These are phyloP conservation scores for Hypoxylon lenormandii DNA, from an alignment of 495 filamentous ascomycete species.

Conservation along the genomic window DNA sequence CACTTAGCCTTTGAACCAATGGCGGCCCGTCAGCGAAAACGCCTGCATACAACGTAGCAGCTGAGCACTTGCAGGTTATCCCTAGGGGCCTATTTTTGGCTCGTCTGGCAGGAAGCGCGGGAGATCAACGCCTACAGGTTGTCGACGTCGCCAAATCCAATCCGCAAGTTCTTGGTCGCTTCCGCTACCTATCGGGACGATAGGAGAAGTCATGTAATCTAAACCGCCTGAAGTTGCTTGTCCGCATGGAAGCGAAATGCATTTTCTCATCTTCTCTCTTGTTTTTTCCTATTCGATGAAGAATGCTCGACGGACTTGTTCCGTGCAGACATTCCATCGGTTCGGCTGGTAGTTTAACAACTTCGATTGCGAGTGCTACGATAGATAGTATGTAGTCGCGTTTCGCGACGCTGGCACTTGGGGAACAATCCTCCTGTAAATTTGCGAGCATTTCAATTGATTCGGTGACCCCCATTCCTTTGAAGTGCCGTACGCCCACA, in stretches of 20 bases:
- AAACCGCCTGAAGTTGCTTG: slow-evolving; percentile 31
- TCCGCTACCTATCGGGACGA: slow-evolving; percentile 35
- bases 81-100: slow-evolving; percentile 44
- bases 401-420: slow-evolving; percentile 41
- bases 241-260: slow-evolving; percentile 9
- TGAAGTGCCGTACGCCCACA: not conserved
- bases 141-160: not conserved
- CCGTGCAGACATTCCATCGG: slow-evolving; percentile 42
- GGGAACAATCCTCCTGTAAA: slow-evolving; percentile 32
- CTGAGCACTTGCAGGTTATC: slow-evolving; percentile 22
- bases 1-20: slow-evolving; percentile 31
- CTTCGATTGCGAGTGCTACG: slow-evolving; percentile 21
- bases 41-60: slow-evolving; percentile 46
- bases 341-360: slow-evolving; percentile 23
- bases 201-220: slow-evolving; percentile 11
- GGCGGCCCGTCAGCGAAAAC: slow-evolving; percentile 22
- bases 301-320: slow-evolving; percentile 40
- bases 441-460: slow-evolving; percentile 38
- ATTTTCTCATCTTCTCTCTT: not conserved
- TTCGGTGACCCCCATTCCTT: slow-evolving; percentile 27
- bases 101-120: slow-evolving; percentile 39
- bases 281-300: slow-evolving; percentile 23
- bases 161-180: slow-evolving; percentile 24
- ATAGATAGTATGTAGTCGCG: slow-evolving; percentile 7
- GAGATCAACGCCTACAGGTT: slow-evolving; percentile 37